Evolutionary conservation across 2,329 filamentous ascomycete species (phyloP).

Genomic region (Ophiosphaerella herpotricha): DNA sequence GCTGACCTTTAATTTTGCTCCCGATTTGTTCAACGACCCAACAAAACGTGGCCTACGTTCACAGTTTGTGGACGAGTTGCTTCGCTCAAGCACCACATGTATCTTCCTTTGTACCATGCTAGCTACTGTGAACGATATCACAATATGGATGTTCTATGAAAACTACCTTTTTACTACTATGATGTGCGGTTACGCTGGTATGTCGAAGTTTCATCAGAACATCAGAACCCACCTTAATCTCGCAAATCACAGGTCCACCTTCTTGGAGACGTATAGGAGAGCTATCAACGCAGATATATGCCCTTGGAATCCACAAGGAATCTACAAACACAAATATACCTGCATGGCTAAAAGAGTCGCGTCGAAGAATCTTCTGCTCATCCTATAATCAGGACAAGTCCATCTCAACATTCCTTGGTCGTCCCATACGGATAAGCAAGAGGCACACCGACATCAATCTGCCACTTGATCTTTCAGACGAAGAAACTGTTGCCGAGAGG

Average conservation of each 20-base stretch:
- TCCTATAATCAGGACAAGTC: constrained; percentile 40
- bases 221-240: background rate
- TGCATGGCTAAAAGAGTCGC: constrained; percentile 34
- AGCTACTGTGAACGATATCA: constrained; percentile 47
- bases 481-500: constrained; percentile 29
- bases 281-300: constrained; percentile 36
- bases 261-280: constrained; percentile 41
- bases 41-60: constrained; percentile 19
- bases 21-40: constrained; percentile 25
- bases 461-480: constrained; percentile 38
- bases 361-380: constrained; percentile 33
- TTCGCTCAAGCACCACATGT: constrained; percentile 44
- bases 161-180: constrained; percentile 44
- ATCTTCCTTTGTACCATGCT: constrained; percentile 46
- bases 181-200: constrained; percentile 46
- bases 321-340: constrained; percentile 29
- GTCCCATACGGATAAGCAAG: constrained; percentile 37
- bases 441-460: constrained; percentile 35
- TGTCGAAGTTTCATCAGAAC: constrained; percentile 4
- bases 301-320: constrained; percentile 40
- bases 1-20: constrained; percentile 29
- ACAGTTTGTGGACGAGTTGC: constrained; percentile 35
- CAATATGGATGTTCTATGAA: constrained; percentile 41
- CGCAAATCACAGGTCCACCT: constrained; percentile 23
- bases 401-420: constrained; percentile 41